Evolutionary conservation across 2,329 filamentous ascomycete genomes (phyloP), one percentile per base, ranked within the genome.

Genomic region (Atkinsonella texensis): DNA sequence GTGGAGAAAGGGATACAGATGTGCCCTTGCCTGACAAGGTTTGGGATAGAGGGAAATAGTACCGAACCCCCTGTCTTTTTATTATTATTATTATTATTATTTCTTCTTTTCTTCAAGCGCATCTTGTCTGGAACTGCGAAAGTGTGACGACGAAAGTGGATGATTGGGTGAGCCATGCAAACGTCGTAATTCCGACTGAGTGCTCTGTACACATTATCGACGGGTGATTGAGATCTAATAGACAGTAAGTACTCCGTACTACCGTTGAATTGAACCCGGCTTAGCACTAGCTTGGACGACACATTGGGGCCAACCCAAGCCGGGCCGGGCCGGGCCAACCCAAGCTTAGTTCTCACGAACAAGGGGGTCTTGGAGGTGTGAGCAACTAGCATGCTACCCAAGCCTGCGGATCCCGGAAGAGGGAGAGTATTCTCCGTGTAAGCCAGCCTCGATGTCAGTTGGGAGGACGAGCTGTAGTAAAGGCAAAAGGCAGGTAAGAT

Each of bases 301-400:
- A 18, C 31, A 28, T 49, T 43, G 48, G 38, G 39, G 20, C 20
- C 20, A 23, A 4, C 2, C 20, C 20, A 23, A 23, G 20, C 20
- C 20, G 20, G 20, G 4, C 20, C 20, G 4, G 4, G 20, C 20
- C 20, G n/a, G n/a, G n/a, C n/a, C n/a, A n/a, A n/a, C n/a, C 31
- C 46, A 31, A 48, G 17, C 42, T 18, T 15, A 41, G 40, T 44
- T 23, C n/a, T 43, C 48, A 49, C 39, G 48, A 49, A 44, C 48
- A 49, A 49, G 48, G 48, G 43, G 40, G 48, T 23, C 4, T 2
- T 23, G 20, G 20, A 23, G 43, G 39, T 49, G 40, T 43, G 20
- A 17, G 40, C 40, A 44, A 49, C 20, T 23, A 23, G 20, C 20
- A 23, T 23, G 20, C 20, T 23, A 23, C 20, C 20, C 20, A 23